Conservation (phyloP, 257 asterid species). For the Petrea volubilis region DNA sequence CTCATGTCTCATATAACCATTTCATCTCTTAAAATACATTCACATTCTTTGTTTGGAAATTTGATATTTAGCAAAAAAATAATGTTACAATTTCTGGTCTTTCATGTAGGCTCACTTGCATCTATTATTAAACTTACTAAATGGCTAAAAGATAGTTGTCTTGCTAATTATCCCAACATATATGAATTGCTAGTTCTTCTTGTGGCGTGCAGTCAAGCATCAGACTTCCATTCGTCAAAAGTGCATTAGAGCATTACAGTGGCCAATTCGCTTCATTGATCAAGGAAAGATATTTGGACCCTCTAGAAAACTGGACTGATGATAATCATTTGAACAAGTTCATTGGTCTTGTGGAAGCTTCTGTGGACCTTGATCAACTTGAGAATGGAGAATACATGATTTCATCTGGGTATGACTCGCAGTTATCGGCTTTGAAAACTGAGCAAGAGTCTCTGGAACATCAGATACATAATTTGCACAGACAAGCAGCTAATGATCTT, state of each 20-base stretch:
- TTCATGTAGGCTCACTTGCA: slow-evolving; percentile 1
- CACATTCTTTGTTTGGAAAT: slow-evolving; percentile 16
- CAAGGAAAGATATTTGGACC: slow-evolving; percentile 72
- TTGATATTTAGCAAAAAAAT: neutral
- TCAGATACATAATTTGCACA: slow-evolving; percentile 77
- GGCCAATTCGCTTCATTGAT: slow-evolving; percentile 76
- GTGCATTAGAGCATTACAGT: slow-evolving; percentile 65
- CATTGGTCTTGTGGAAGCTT: slow-evolving; percentile 91
- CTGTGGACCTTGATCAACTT: slow-evolving; percentile 97
- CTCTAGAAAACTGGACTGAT: slow-evolving; percentile 70
- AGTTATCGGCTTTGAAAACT: slow-evolving; percentile 52
- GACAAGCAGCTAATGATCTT: slow-evolving; percentile 74
- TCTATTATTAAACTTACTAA: neutral
- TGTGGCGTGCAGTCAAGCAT: slow-evolving; percentile 73
- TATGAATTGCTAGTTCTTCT: slow-evolving; percentile 23
- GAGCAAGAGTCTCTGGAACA: slow-evolving; percentile 80
- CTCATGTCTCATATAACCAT: neutral
- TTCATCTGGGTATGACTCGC: slow-evolving; percentile 81
- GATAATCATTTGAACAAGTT: slow-evolving; percentile 85
- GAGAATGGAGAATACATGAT: slow-evolving; percentile 98
- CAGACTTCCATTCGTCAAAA: slow-evolving; percentile 83
- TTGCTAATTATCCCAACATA: slow-evolving; percentile 2
- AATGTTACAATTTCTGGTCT: slow-evolving; percentile 12
- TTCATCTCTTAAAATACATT: slow-evolving; percentile 3
- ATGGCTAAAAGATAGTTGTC: neutral